A percentile compares a stretch with the other conserved stretches of the same genome.
These are phyloP conservation scores for Rhizopogon vinicolor DNA, from an alignment of 768 basidiomycete genomes.

Conservation along the genomic window DNA sequence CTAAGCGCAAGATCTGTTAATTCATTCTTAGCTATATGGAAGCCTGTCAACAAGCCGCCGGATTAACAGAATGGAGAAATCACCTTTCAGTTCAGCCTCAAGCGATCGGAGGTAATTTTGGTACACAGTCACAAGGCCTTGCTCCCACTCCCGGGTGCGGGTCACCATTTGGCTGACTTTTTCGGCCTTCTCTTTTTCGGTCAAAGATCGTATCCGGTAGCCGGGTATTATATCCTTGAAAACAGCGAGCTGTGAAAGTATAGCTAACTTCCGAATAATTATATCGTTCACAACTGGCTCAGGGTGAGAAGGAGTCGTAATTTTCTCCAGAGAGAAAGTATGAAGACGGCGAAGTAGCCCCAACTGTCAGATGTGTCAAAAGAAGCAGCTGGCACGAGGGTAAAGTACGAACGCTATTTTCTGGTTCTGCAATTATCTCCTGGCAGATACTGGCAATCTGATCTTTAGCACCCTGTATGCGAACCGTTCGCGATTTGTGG, in stretches of 20 bases:
- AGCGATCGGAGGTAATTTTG: conserved; percentile 83
- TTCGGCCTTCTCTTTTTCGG: conserved; percentile 86
- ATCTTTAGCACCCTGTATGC: conserved; percentile 81
- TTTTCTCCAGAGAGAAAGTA: conserved; percentile 77
- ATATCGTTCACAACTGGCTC: conserved; percentile 75
- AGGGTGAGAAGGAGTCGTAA: conserved; percentile 64
- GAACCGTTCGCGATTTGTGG: conserved; percentile 58
- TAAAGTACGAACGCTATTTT: conserved; percentile 72
- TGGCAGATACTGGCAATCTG: conserved; percentile 93
- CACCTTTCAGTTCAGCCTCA: conserved; percentile 83
- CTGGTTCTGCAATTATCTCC: conserved; percentile 91
- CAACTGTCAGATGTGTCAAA: conserved; percentile 45
- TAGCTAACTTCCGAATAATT: conserved; percentile 81
- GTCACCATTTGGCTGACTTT: conserved; percentile 94
- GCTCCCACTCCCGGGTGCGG: conserved; percentile 90
- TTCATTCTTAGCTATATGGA: conserved; percentile 52
- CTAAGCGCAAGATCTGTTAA: conserved; percentile 67
- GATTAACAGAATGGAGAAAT: conserved; percentile 1
- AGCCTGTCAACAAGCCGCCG: conserved; percentile 5
- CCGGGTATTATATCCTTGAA: conserved; percentile 96
- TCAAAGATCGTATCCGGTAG: conserved; percentile 89
- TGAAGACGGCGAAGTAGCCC: conserved; percentile 86
- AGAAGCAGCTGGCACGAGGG: neutral
- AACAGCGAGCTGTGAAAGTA: conserved; percentile 87
- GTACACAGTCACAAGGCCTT: conserved; percentile 85